Evolutionary conservation across 495 filamentous ascomycete species (phyloP), one percentile per base, ranked within the genome.

Genomic region (Acidiella bohemica): DNA sequence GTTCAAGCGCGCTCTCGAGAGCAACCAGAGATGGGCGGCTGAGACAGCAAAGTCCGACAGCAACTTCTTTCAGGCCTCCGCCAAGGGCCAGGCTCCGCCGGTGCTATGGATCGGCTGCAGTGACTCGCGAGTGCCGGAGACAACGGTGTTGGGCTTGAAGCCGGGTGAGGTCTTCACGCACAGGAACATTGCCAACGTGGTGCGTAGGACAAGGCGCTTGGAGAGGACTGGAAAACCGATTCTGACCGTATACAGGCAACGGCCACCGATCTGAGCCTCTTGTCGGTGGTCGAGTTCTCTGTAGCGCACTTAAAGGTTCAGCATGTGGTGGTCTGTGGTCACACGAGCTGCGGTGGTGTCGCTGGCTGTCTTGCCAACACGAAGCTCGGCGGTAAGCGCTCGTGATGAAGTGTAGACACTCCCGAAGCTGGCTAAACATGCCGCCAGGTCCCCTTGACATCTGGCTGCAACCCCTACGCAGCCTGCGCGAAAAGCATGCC

Each of bases 31-130:
- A 21, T 53, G 50, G 50, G 50, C 50, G 3, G 13, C 37, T 13
- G 29, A 49, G 19, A 42, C 39, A 27, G 36, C 35, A n/a, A 41
- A 40, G 14, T 27, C 37, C 27, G 46, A 87, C 40, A 79, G 84
- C 5, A 62, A 76, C 11, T 77, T 84, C 62, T 83, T 92, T 63
- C 66, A 72, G 26, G 73, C 67, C 48, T 66, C 84, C 21, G 75
- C 75, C 9, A 59, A 56, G 29, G 78, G 79, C 44, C 85, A 94
- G 55, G 53, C 67, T 1, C 85, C 85, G 0, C 61, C 76, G 46
- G 83, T 90, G 54, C 76, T 94, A 49, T 94, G 86, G 86, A 68
- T 94, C 49, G 86, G 85, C 52, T 94, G 86, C 71, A 81, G 84
- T 47, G 85, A 94, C 67, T 82, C 78, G 14, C 81, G 86, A 44